These are phyloP conservation scores for Ascosphaera acerosa DNA, from an alignment of 2,329 filamentous ascomycete species.

Conservation along the genomic window DNA sequence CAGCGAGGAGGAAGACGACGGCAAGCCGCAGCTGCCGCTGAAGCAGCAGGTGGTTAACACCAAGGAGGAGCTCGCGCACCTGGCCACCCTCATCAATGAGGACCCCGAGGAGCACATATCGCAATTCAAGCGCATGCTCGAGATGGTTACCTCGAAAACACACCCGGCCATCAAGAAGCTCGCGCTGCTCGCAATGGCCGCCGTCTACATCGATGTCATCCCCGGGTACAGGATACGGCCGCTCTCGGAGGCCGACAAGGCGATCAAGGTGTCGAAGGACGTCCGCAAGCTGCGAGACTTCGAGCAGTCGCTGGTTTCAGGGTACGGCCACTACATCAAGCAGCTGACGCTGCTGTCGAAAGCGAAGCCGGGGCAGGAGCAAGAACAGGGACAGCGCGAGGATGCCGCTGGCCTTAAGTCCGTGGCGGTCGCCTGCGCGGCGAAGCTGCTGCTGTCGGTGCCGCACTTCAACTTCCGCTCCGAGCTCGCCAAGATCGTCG, in stretches of 20 bases:
- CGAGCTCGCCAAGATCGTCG: constrained; percentile 67
- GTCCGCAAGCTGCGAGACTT: constrained; percentile 59
- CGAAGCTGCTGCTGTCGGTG: constrained; percentile 52
- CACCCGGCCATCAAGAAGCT: constrained; percentile 59
- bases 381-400: too few species aligned
- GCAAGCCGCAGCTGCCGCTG: constrained; percentile 36
- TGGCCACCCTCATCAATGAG: constrained; percentile 63
- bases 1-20: constrained; percentile 22
- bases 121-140: constrained; percentile 50
- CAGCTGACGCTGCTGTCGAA: constrained; percentile 45
- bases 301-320: constrained; percentile 63
- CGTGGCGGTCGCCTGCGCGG: constrained; percentile 66
- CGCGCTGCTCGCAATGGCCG: constrained; percentile 59
- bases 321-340: constrained; percentile 66
- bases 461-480: constrained; percentile 93
- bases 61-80: constrained; percentile 74
- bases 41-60: constrained; percentile 61
- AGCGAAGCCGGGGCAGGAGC: constrained; percentile 19
- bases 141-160: constrained; percentile 40
- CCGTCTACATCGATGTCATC: constrained; percentile 87
- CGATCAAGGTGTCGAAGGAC: constrained; percentile 72
- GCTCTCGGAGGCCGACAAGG: constrained; percentile 44
- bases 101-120: constrained; percentile 75
- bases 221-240: constrained; percentile 88
- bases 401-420: constrained; percentile 29